Base-by-base conservation (phyloP, 768 basidiomycete genomes). In the Tylopilus sp. region DNA sequence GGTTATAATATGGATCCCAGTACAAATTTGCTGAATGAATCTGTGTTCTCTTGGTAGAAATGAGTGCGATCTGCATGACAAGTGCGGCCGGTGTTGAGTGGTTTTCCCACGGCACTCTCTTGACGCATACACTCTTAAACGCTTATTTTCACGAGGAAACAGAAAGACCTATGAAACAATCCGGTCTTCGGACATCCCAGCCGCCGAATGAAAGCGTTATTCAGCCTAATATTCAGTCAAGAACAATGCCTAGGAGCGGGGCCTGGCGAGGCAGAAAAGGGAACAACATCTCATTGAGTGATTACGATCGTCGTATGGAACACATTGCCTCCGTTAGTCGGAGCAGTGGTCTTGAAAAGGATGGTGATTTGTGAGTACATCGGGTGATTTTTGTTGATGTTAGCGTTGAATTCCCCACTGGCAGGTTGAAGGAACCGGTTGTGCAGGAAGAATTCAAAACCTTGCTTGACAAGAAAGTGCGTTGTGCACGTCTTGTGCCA, bases 321-420 rank as follows among this genome's bases (percentile, higher is more conserved):
- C 71, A 79, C 45, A 78, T 90, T 44, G 78, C 87, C 2, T 87
- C 86, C 2, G 80, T 89, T 43, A 90, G 88, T 63, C 77, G 89
- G 36, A 88, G 86, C 60, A 85, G 88, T 58, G 87, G 89, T 11
- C 64, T 89, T 24, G 85, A 85, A 59, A 83, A 80, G 58, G 86
- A 82, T 54, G 87, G 89, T 34, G 85, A 89, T 70, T 77, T 79
- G 89, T 91, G 69, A 78, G 88, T 63, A 12, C 25, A 34, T 7
- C n/a, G 17, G 16, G 29, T 41, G 11, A 22, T 37, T 24, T 47
- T 21, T 45, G 41, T 31, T 48, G n/a, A 16, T 73, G 67, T 78
- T 66, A 61, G 50, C 66, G 55, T 57, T 57, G 56, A 77, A 71
- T 48, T 59, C 4, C n/a, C 17, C 9, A 9, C 6, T n/a, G 19